Conservation (phyloP, 1,139 yeast genomes). For the Pichia sp. region DNA sequence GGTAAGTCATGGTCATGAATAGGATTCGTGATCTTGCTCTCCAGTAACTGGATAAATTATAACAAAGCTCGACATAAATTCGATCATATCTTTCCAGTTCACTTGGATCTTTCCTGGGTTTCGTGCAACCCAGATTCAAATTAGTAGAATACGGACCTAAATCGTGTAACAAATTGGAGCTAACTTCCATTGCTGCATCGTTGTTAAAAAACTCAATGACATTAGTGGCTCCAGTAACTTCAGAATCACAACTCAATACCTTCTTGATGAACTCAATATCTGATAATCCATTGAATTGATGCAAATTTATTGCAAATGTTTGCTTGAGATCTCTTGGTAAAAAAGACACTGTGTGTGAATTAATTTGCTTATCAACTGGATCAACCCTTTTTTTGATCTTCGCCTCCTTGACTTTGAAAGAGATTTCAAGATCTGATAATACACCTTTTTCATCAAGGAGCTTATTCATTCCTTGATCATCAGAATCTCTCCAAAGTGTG, state of each 20-base stretch:
- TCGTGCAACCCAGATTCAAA: conserved; percentile 21
- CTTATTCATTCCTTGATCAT: conserved; percentile 44
- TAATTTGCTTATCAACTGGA: conserved; percentile 22
- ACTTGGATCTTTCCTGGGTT: conserved; percentile 54
- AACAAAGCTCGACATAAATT: conserved; percentile 71
- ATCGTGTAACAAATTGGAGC: conserved; percentile 58
- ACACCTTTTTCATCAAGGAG: conserved; percentile 67
- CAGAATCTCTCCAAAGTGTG: conserved; percentile 76
- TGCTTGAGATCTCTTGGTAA: conserved; percentile 70
- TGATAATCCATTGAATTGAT: conserved; percentile 49
- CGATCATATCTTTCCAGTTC: conserved; percentile 79
- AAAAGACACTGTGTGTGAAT: conserved; percentile 45
- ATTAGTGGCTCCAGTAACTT: conserved; percentile 52
- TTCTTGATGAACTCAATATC: conserved; percentile 57
- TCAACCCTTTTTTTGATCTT: conserved; percentile 16
- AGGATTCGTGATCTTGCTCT: conserved; percentile 77
- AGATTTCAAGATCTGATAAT: conserved; percentile 68
- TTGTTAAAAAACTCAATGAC: conserved; percentile 69
- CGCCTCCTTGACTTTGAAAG: conserved; percentile 63
- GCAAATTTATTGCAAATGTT: conserved; percentile 75
- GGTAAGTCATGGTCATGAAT: conserved; percentile 61
- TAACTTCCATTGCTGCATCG: conserved; percentile 63
- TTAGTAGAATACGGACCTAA: conserved; percentile 64
- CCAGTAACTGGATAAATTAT: conserved; percentile 82
- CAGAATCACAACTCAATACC: conserved; percentile 60